Evolutionary conservation across 805 yeast genomes (phyloP), one percentile per base, ranked within the genome.

Genomic region (Saccharomycopsis sp.): DNA sequence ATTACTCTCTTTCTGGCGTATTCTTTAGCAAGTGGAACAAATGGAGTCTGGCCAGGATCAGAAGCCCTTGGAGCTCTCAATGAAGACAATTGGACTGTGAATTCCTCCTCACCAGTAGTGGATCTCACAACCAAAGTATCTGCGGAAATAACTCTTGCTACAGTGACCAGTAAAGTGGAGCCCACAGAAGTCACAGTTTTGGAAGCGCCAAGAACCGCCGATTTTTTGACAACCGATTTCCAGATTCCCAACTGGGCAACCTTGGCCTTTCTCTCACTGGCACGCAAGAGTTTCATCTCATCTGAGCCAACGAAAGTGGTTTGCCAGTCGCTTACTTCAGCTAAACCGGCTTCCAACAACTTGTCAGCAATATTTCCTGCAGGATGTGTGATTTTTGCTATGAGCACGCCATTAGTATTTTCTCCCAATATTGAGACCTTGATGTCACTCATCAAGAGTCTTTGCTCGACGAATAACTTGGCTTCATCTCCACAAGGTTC

Each of bases 271-370:
- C 77, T 80, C 69, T 88, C 96, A 25, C 85, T 82, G 59, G 75
- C 78, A 67, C 96, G 80, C 57, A 87, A 76, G 41, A 69, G 67
- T 1, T 78, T 64, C 91, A 89, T 87, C 23, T 75, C 74, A 51
- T 76, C 72, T 9, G 90, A 73, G 3, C 96, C 96, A 58, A 89
- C 73, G 49, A 82, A 65, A 14, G 79, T 67, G 1, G 90, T 81
- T 68, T 90, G 96, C 90, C 93, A 85, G 69, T 89, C 96, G 24
- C 84, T 80, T 54, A 89, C 83, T 63, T 83, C 84, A 12, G 86
- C 96, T 34, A 85, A 75, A 9, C 97, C 97, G 57, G 76, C 77
- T 58, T 79, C 82, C 59, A 89, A 76, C 58, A 89, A 73, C 63
- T 81, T 80, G 63, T 83, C 87, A 59, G 86, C 82, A 65, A 89